Evolutionary conservation across 176 grass and related monocot species (phyloP), one percentile per base, ranked within the genome.

Genomic region (Cocos nucifera): DNA sequence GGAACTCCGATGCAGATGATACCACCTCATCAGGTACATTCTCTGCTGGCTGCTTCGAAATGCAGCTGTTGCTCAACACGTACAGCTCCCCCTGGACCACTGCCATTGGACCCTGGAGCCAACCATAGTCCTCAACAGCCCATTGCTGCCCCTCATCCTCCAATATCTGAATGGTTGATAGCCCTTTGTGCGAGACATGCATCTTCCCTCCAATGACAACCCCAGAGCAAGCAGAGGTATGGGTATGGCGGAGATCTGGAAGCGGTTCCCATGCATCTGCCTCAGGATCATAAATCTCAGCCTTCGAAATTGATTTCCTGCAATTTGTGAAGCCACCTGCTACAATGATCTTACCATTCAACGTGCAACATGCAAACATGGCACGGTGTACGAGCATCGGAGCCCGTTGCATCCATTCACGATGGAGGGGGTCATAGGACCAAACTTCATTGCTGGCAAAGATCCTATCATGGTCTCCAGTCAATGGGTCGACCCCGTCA

Each of bases 361-460:
- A 50, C 48, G 84, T 72, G 78, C 84, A 98, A 61, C 87, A 92
- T n/a, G 93, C 93, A 78, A 98, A 98, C 87, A 98, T 88, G 0
- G 93, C 84, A 67, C 93, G 75, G 53, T 80, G 84, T 19, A 98
- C 76, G 58, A 92, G 76, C 87, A 92, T 98, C 27, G 83, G 79
- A 57, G 87, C 75, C 62, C 79, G 58, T 17, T 59, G 73, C 49
- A 51, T 17, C 93, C 87, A 98, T 28, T 92, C 60, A 22, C 62
- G 81, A 27, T 57, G 53, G 18, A 92, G 64, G 62, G 93, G 84
- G 67, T 92, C 84, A 74, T 89, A 98, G 56, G 81, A 92, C 93
- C 93, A 92, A 72, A 98, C 84, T 80, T 98, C 87, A 53, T 89
- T 90, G 79, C 93, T 92, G 4, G 93, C 93, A 83, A 98, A 98